Conservation (phyloP, 1,284 basidiomycete genomes). For the Mycosarcoma maydis region DNA sequence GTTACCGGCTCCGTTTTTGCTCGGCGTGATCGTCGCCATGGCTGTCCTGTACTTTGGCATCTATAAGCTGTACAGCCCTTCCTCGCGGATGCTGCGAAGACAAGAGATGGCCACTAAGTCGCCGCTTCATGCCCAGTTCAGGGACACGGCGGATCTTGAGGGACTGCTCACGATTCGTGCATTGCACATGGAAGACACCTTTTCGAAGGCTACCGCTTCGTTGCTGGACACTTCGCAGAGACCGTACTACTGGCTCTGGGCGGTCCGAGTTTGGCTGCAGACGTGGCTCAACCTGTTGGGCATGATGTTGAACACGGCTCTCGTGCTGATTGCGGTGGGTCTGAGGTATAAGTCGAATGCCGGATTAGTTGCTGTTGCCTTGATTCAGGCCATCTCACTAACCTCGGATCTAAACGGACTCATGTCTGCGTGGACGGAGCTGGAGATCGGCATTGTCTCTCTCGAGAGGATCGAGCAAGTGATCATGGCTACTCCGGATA, state of each 20-base stretch:
- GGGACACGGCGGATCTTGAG: slow-evolving; percentile 22
- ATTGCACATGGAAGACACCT: slow-evolving; percentile 11
- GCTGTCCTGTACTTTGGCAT: slow-evolving; percentile 11
- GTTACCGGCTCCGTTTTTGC: slow-evolving; percentile 26
- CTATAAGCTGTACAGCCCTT: slow-evolving; percentile 35
- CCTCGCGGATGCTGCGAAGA: slow-evolving; percentile 35
- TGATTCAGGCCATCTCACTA: slow-evolving; percentile 51
- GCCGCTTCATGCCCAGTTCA: slow-evolving; percentile 32
- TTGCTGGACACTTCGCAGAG: slow-evolving; percentile 27
- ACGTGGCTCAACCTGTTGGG: slow-evolving; percentile 27
- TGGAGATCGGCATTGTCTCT: slow-evolving; percentile 65
- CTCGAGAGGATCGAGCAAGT: slow-evolving; percentile 63
- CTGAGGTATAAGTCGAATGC: slow-evolving; percentile 18
- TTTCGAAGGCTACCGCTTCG: slow-evolving; percentile 10
- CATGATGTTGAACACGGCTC: slow-evolving; percentile 29
- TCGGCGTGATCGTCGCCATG: slow-evolving; percentile 9
- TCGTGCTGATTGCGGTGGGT: slow-evolving; percentile 40
- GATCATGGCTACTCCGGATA: slow-evolving; percentile 35
- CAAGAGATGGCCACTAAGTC: slow-evolving; percentile 44
- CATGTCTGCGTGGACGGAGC: slow-evolving; percentile 57
- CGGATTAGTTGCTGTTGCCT: slow-evolving; percentile 62
- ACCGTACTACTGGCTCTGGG: slow-evolving; percentile 31
- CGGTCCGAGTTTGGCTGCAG: slow-evolving; percentile 42
- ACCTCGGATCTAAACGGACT: slow-evolving; percentile 22
- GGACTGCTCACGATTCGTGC: slow-evolving; percentile 43